phyloP scores from a whole-genome alignment of 345 rosid genomes.

The Cardamine resedifolia region DNA sequence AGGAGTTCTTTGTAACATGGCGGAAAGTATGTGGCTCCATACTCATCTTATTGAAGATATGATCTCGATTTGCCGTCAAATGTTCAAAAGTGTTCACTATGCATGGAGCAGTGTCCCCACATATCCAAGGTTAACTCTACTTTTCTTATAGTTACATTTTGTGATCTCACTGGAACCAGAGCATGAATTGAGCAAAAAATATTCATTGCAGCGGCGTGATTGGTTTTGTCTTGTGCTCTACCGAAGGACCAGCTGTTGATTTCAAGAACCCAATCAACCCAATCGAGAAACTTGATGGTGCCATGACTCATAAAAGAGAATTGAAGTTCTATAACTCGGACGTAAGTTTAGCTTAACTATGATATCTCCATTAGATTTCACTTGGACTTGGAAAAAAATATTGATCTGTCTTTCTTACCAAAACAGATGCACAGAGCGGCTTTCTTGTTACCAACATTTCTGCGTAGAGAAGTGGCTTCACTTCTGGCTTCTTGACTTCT shows the following conservation, averaged over 20 bases:
- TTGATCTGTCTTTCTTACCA: slow-evolving; percentile 14
- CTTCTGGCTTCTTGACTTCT: slow-evolving; percentile 37
- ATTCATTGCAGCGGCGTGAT: slow-evolving; percentile 72
- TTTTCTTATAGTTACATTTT: not conserved
- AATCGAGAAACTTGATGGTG: slow-evolving; percentile 79
- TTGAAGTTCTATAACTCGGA: slow-evolving; percentile 82
- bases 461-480: slow-evolving; percentile 70
- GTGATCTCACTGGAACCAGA: not conserved
- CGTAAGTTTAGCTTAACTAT: slow-evolving; percentile 40
- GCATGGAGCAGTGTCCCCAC: slow-evolving; percentile 98
- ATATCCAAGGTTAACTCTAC: slow-evolving; percentile 72
- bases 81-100: slow-evolving; percentile 82
- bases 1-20: slow-evolving; percentile 95
- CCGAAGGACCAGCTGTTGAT: slow-evolving; percentile 76
- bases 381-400: slow-evolving; percentile 6
- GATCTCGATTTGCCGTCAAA: slow-evolving; percentile 68
- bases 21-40: slow-evolving; percentile 99
- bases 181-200: not conserved
- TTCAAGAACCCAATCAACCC: slow-evolving; percentile 86
- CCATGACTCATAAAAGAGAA: slow-evolving; percentile 58
- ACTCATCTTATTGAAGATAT: slow-evolving; percentile 90
- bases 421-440: slow-evolving; percentile 87
- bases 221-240: slow-evolving; percentile 83
- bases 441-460: slow-evolving; percentile 77
- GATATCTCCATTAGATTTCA: not conserved